phyloP scores from a whole-genome alignment of 805 yeast genomes.

The Barnettozyma sucrosica region DNA sequence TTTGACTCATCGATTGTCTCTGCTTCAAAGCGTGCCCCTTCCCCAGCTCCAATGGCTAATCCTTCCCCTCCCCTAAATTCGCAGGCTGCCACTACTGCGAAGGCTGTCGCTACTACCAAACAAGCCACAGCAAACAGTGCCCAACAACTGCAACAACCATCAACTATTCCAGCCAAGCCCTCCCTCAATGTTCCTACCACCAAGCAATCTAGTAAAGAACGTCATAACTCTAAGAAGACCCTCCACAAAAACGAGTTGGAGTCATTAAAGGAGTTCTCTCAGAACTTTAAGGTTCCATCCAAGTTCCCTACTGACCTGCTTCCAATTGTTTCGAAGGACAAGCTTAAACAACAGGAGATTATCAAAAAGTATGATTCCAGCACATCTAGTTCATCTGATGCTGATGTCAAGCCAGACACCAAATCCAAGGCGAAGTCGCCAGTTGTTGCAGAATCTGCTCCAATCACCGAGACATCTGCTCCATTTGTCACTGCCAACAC shows the following conservation, averaged over 20 bases:
- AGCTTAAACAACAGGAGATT: slow-evolving; percentile 57
- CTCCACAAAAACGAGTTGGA: slow-evolving; percentile 60
- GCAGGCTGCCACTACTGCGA: background rate
- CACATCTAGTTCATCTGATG: background rate
- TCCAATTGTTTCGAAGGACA: slow-evolving; percentile 67
- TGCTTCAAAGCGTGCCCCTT: slow-evolving; percentile 30
- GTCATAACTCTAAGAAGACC: slow-evolving; percentile 4
- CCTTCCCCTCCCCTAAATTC: background rate
- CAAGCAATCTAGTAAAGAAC: slow-evolving; percentile 1
- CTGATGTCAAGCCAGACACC: background rate
- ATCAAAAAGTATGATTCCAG: slow-evolving; percentile 26
- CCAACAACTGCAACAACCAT: background rate
- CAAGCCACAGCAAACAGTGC: background rate
- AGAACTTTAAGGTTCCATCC: slow-evolving; percentile 69
- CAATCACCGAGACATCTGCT: slow-evolving; percentile 1
- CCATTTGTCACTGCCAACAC: slow-evolving; percentile 2
- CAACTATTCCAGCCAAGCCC: slow-evolving; percentile 28
- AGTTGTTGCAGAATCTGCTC: slow-evolving; percentile 10
- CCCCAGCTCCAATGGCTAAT: background rate
- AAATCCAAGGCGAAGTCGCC: slow-evolving; percentile 15
- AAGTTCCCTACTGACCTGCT: slow-evolving; percentile 45
- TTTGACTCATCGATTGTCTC: slow-evolving; percentile 66
- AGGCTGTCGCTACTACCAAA: background rate
- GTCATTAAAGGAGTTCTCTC: slow-evolving; percentile 71
- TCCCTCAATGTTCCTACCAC: slow-evolving; percentile 7